phyloP scores from a whole-genome alignment of 371 early-diverging fungal species.

The Batkoa obscura region DNA sequence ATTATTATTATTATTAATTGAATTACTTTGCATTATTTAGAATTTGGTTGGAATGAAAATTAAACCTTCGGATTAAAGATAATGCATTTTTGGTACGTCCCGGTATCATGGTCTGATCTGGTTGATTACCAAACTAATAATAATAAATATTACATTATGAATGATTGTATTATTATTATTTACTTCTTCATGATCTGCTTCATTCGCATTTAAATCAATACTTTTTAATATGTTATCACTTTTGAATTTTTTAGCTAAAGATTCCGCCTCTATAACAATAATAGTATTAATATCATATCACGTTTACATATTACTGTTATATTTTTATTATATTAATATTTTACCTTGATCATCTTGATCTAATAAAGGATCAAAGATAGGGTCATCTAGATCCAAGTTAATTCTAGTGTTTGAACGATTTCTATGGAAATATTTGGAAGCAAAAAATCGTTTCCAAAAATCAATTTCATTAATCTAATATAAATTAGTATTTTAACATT shows the following conservation, averaged over 20 bases:
- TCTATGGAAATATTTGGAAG: conserved; percentile 73
- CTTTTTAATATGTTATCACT: conserved; percentile 13
- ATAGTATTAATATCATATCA: neutral
- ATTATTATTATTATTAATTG: too few relatives aligned
- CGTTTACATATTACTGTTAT: neutral
- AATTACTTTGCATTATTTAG: conserved; percentile 14
- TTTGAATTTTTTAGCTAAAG: neutral
- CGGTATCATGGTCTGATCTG: conserved; percentile 77
- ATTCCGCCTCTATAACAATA: conserved; percentile 1
- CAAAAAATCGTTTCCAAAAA: conserved; percentile 78
- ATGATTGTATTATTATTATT: conserved; percentile 3
- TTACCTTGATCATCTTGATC: conserved; percentile 59
- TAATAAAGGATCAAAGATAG: conserved; percentile 63
- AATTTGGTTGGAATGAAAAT: conserved; percentile 75
- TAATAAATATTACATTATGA: neutral
- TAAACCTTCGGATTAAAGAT: conserved; percentile 70
- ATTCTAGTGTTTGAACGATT: conserved; percentile 40
- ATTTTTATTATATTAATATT: too few relatives aligned
- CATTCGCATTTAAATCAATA: conserved; percentile 31
- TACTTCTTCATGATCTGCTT: conserved; percentile 56
- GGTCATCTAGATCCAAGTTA: conserved; percentile 41
- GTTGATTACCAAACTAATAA: conserved; percentile 45
- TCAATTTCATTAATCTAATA: conserved; percentile 43
- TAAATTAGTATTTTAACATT: neutral
- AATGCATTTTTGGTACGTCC: conserved; percentile 41